Evolutionary conservation across 2,329 filamentous ascomycete genomes (phyloP).

Genomic region (Verticillium dahliae): DNA sequence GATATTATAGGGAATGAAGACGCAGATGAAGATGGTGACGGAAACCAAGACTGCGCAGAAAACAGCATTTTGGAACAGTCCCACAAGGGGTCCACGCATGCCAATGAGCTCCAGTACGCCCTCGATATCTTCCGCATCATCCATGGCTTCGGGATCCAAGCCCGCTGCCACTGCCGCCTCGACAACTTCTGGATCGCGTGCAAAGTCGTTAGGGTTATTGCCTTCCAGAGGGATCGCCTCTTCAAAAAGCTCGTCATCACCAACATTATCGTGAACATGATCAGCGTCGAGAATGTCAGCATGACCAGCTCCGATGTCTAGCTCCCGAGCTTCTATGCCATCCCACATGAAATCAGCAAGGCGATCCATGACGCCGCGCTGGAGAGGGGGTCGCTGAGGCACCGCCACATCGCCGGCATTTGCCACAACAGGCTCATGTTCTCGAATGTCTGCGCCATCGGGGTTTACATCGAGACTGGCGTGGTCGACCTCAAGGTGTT

Average conservation of each 20-base stretch:
- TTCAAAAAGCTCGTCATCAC: constrained; percentile 26
- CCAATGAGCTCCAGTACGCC: constrained; percentile 94
- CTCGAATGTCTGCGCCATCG: background rate
- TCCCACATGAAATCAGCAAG: constrained; percentile 59
- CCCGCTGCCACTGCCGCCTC: constrained; percentile 61
- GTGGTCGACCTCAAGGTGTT: background rate
- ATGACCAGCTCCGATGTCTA: constrained; percentile 30
- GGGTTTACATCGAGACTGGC: background rate
- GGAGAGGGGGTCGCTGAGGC: constrained; percentile 10
- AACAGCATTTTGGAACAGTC: constrained; percentile 87
- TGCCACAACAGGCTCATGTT: background rate
- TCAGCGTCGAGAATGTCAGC: constrained; percentile 32
- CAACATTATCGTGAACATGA: constrained; percentile 3
- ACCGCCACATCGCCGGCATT: background rate
- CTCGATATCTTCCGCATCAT: constrained; percentile 90
- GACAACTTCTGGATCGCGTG: constrained; percentile 50
- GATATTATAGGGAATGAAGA: constrained; percentile 88
- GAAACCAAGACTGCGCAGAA: constrained; percentile 90
- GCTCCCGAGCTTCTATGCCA: constrained; percentile 35
- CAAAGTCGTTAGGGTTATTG: constrained; percentile 23
- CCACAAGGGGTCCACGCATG: constrained; percentile 87
- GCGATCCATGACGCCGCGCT: constrained; percentile 30
- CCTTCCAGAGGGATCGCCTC: constrained; percentile 31
- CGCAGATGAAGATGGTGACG: constrained; percentile 74
- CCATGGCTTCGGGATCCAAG: constrained; percentile 68